phyloP scores from a whole-genome alignment of 2,329 filamentous ascomycete genomes.

The Claviceps cyperi region DNA sequence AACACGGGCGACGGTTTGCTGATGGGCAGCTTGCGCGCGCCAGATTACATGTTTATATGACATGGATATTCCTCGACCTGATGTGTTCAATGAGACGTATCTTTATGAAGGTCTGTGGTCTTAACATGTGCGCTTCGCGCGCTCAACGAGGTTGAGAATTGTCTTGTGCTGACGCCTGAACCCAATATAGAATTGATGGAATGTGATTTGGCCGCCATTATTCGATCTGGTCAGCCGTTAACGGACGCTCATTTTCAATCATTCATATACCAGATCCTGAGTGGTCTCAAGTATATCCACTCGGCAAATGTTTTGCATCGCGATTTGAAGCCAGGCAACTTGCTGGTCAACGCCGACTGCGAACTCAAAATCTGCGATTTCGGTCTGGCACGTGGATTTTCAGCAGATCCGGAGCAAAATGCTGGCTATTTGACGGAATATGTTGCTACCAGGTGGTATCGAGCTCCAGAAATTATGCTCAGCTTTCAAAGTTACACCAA shows the following conservation, averaged over 20 bases:
- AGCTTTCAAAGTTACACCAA: slow-evolving; percentile 99
- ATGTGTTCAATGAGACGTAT: slow-evolving; percentile 98
- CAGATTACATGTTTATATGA: slow-evolving; percentile 98
- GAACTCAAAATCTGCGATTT: slow-evolving; percentile 99
- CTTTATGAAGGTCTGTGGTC: slow-evolving; percentile 69
- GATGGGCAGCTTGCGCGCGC: background rate
- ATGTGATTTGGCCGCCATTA: slow-evolving; percentile 94
- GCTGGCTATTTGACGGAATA: slow-evolving; percentile 99
- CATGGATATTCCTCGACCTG: slow-evolving; percentile 95
- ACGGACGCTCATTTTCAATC: slow-evolving; percentile 99
- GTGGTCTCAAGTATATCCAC: slow-evolving; percentile 97
- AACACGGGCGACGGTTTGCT: background rate
- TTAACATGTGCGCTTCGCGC: background rate
- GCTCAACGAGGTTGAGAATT: background rate
- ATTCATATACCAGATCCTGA: slow-evolving; percentile 99
- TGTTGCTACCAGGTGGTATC: slow-evolving; percentile 91
- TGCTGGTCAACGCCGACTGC: slow-evolving; percentile 96
- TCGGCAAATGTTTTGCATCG: slow-evolving; percentile 95
- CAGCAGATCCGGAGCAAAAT: slow-evolving; percentile 92
- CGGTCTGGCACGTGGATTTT: slow-evolving; percentile 90
- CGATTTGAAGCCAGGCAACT: slow-evolving; percentile 91
- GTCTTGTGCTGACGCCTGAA: background rate
- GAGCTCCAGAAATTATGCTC: slow-evolving; percentile 95
- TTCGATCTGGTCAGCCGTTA: slow-evolving; percentile 88
- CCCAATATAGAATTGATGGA: slow-evolving; percentile 77